A percentile compares a stretch with the other conserved stretches of the same genome.
phyloP scores from a whole-genome alignment of 2,329 filamentous ascomycete genomes.

The Peltaster fructicola region DNA sequence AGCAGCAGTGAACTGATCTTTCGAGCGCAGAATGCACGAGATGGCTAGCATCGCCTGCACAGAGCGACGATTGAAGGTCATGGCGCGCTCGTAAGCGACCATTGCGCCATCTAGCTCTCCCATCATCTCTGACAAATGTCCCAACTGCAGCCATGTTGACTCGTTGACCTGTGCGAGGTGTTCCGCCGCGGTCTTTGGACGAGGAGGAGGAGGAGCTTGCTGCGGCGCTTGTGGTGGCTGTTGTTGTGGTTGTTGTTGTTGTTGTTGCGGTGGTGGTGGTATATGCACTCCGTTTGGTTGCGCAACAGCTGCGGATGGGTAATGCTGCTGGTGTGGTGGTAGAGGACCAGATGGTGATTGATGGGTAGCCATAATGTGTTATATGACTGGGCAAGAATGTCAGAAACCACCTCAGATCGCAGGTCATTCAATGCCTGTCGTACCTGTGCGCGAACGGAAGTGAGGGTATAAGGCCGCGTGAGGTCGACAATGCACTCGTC shows the following conservation, averaged over 20 bases:
- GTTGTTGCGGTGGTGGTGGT: conserved; percentile 18
- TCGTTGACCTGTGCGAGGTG: conserved; percentile 69
- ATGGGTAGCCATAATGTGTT: conserved; percentile 32
- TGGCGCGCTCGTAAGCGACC: conserved; percentile 74
- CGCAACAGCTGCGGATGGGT: conserved; percentile 48
- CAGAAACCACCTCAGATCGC: too few relatives aligned
- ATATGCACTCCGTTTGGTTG: conserved; percentile 37
- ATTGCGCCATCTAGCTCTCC: conserved; percentile 79
- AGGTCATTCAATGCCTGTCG: too few relatives aligned
- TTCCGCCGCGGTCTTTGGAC: conserved; percentile 49
- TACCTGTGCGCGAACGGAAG: too few relatives aligned
- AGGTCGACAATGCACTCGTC: too few relatives aligned
- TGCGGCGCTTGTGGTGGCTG: conserved; percentile 18
- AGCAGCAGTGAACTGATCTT: conserved; percentile 85
- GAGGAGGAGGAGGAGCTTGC: conserved; percentile 33
- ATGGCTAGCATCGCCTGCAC: conserved; percentile 88
- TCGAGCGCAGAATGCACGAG: conserved; percentile 73
- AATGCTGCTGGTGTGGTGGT: conserved; percentile 43
- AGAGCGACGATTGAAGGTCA: conserved; percentile 75
- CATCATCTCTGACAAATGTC: conserved; percentile 71
- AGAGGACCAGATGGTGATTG: conserved; percentile 64
- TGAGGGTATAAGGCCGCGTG: too few relatives aligned
- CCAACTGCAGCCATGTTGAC: conserved; percentile 78
- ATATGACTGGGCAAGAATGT: too few relatives aligned
- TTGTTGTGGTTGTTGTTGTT: too few relatives aligned